phyloP scores from a whole-genome alignment of 331 rosid species.

The Acacia pycnantha region DNA sequence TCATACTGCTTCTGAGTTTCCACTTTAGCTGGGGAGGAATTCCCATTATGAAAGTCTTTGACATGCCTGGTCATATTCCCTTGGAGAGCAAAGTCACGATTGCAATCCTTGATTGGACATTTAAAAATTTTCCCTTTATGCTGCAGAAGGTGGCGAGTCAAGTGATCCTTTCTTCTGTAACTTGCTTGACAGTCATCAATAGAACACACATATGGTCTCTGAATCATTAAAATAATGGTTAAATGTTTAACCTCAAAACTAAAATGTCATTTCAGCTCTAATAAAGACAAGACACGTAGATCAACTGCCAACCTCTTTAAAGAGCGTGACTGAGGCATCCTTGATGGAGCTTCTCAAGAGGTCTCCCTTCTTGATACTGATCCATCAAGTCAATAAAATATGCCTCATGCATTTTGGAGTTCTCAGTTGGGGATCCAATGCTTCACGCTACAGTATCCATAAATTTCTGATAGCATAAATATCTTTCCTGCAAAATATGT shows the following conservation, averaged over 20 bases:
- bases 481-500: conserved; percentile 57
- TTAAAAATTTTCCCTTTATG: conserved; percentile 66
- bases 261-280: neutral
- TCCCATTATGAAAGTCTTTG: conserved; percentile 49
- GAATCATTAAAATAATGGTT: conserved; percentile 31
- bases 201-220: conserved; percentile 67
- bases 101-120: conserved; percentile 68
- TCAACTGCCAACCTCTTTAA: conserved; percentile 57
- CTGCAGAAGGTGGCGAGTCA: conserved; percentile 72
- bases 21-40: conserved; percentile 6
- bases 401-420: conserved; percentile 97
- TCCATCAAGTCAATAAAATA: conserved; percentile 65
- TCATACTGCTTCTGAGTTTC: conserved; percentile 44
- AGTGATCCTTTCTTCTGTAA: conserved; percentile 89
- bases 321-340: conserved; percentile 80
- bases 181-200: conserved; percentile 66
- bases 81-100: conserved; percentile 47
- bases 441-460: conserved; percentile 60
- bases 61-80: conserved; percentile 61
- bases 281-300: neutral
- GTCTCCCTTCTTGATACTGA: conserved; percentile 95
- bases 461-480: conserved; percentile 35
- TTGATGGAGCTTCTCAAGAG: conserved; percentile 98
- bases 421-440: conserved; percentile 92
- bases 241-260: neutral